Base-by-base conservation (phyloP, 257 asterid genomes). In the Solanum tarapatanum region DNA sequence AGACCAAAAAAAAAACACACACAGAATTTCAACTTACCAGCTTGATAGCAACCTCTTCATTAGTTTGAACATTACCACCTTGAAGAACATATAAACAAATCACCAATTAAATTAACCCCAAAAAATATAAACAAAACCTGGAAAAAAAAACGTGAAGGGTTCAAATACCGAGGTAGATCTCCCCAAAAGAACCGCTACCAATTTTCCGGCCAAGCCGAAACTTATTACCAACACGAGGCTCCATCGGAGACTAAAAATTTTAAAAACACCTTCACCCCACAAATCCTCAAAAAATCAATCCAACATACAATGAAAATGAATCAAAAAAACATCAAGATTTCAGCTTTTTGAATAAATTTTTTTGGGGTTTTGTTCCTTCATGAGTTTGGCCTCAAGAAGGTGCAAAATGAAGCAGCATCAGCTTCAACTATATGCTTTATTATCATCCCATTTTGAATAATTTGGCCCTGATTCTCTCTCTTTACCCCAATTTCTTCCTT, bases 161-260 rank as follows among this genome's bases (percentile, higher is more conserved):
- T 82, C 26, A 48, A 17, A 28, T 82, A 82, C 69, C 85, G 79
- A 91, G 84, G 86, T 94, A 91, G 90, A 94, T 94, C 92, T 94
- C 95, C 68, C 95, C 96, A 87, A 94, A 94, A 24, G 96, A 94
- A 84, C 96, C 96, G 72, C 95, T 91, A 84, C 96, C 96, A 77
- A 94, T 94, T 90, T 94, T 94, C 87, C 95, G 89, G 28, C 96
- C 96, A 82, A 94, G 72, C 43, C 95, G 92, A 70, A 88, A 94
- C 91, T 90, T 94, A 84, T 91, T 92, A 80, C 95, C 96, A 87
- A 94, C 94, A 30, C 94, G 95, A 88, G 94, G 94, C 92, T 94
- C 96, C 96, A 94, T 94, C 73, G 55, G 89, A 79, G 66, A 45
- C 39, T 43, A 85, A 48, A 48, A 48, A 48, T 39, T 41, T 41